Conservation (phyloP, 768 basidiomycete species). For the Naganishia friedmannii region DNA sequence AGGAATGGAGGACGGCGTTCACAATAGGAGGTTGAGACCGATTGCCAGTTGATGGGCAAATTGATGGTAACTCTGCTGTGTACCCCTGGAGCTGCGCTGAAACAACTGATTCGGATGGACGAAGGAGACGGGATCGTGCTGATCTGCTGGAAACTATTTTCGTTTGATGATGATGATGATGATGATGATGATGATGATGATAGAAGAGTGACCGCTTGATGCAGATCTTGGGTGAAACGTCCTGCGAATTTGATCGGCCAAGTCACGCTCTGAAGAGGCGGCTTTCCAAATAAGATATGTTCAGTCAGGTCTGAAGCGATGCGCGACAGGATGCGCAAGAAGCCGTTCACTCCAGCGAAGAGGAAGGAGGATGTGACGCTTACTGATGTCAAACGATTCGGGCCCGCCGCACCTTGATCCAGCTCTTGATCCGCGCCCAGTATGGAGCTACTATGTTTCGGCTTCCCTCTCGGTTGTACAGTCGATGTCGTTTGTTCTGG, state of each 20-base stretch:
- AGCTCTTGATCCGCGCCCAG: too few relatives aligned
- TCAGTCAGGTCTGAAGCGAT: background rate
- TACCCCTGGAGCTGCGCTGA: background rate
- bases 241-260: background rate
- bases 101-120: background rate
- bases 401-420: slow-evolving; percentile 14
- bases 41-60: background rate
- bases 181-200: too few relatives aligned
- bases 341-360: background rate
- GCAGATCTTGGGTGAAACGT: background rate
- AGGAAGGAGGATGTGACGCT: background rate
- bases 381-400: background rate
- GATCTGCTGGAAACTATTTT: background rate
- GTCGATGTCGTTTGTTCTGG: slow-evolving; percentile 3
- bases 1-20: background rate
- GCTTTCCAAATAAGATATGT: too few relatives aligned
- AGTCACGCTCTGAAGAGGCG: too few relatives aligned
- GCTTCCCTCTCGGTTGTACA: slow-evolving; percentile 6
- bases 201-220: background rate
- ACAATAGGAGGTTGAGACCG: slow-evolving; percentile 7
- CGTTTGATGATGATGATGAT: background rate
- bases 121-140: slow-evolving; percentile 1
- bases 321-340: background rate
- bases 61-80: background rate
- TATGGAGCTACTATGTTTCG: slow-evolving; percentile 12